Evolutionary conservation across 139 green algal species (phyloP).

Genomic region (Desmodesmus armatus): DNA sequence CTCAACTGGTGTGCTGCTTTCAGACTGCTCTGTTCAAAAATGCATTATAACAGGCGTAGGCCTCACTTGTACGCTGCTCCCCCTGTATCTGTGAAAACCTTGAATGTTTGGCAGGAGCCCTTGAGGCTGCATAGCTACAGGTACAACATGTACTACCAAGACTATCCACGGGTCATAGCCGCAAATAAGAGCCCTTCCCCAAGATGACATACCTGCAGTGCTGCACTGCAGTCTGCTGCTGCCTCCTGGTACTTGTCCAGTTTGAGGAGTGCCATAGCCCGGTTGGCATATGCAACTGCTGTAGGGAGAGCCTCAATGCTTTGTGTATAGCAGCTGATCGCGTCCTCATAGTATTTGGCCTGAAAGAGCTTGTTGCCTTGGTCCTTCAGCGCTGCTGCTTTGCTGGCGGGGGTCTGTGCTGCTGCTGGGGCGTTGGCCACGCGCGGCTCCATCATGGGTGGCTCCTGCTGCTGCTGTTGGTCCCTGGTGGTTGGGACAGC

Average conservation of each 20-base stretch:
- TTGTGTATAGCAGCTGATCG: constrained; percentile 67
- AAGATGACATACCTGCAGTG: too few relatives aligned
- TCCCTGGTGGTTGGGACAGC: background rate
- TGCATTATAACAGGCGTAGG: too few relatives aligned
- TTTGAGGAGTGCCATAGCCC: constrained; percentile 77
- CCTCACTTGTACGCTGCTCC: too few relatives aligned
- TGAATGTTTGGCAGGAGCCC: too few relatives aligned
- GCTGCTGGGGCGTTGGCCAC: constrained; percentile 19
- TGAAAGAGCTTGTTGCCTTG: constrained; percentile 83
- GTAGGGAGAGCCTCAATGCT: constrained; percentile 63
- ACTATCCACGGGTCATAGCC: too few relatives aligned
- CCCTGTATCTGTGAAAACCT: too few relatives aligned
- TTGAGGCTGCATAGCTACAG: too few relatives aligned
- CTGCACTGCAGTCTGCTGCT: constrained; percentile 70
- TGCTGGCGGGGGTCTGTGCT: constrained; percentile 41
- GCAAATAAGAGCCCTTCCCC: too few relatives aligned
- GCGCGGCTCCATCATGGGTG: constrained; percentile 18
- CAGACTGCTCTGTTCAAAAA: too few relatives aligned
- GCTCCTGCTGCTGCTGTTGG: background rate
- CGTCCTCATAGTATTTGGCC: constrained; percentile 60
- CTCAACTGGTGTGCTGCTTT: too few relatives aligned
- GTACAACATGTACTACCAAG: too few relatives aligned
- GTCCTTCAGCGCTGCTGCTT: constrained; percentile 64
- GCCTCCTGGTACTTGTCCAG: constrained; percentile 54
- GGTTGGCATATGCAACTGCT: constrained; percentile 72